phyloP scores from a whole-genome alignment of 2,329 filamentous ascomycete species.

The Claviceps humidiphila region DNA sequence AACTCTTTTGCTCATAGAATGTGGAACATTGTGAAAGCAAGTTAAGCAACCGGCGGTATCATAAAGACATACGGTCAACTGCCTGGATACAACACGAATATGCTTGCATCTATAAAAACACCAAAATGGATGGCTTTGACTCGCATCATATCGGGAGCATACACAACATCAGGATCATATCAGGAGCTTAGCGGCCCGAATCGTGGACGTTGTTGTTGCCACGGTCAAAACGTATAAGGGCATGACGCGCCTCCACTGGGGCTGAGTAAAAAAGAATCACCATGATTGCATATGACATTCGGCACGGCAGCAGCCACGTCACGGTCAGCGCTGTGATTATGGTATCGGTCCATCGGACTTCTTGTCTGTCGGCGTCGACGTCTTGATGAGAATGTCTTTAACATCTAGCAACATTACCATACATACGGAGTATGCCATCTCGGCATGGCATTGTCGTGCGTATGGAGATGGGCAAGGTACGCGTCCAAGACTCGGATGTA shows the following conservation, averaged over 20 bases:
- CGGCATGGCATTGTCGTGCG: background rate
- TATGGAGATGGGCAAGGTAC: background rate
- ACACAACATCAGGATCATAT: background rate
- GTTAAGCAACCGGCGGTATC: no score
- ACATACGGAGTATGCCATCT: background rate
- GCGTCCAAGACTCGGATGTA: background rate
- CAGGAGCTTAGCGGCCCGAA: background rate
- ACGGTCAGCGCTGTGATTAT: background rate
- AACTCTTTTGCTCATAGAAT: background rate
- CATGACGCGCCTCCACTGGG: background rate
- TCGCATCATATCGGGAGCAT: no score
- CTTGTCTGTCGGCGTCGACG: background rate
- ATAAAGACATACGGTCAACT: no score
- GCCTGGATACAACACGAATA: no score
- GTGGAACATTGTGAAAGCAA: background rate
- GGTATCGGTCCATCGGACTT: background rate
- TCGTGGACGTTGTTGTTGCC: background rate
- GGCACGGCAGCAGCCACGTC: background rate
- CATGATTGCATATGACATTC: background rate
- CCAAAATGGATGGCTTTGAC: no score
- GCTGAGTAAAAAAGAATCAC: background rate
- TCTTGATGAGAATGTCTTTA: background rate
- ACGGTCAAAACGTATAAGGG: background rate
- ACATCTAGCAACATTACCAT: background rate
- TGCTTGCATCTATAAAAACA: no score